phyloP scores from a whole-genome alignment of 2,329 filamentous ascomycete genomes.

The Apiospora arundinis region DNA sequence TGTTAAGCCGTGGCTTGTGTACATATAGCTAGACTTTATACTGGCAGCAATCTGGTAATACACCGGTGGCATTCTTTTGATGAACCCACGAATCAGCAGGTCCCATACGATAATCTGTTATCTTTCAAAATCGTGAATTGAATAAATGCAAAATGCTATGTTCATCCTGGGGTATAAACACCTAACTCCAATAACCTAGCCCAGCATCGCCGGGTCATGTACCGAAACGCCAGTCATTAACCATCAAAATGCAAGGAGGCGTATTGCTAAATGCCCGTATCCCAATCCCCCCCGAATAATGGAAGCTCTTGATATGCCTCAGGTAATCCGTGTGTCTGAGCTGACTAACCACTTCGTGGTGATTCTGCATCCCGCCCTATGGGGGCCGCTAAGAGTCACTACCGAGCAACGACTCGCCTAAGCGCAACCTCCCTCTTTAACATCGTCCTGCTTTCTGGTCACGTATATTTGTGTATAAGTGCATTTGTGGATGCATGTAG shows the following conservation, averaged over 20 bases:
- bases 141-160: background rate
- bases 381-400: background rate
- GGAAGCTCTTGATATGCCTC: background rate
- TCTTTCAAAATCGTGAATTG: background rate
- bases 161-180: conserved; percentile 17
- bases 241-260: conserved; percentile 1
- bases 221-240: conserved; percentile 13
- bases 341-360: background rate
- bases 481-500: background rate
- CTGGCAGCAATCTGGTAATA: conserved; percentile 12
- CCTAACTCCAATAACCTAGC: background rate
- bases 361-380: background rate
- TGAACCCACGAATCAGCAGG: background rate
- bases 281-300: background rate
- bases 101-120: background rate
- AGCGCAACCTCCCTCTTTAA: background rate
- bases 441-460: background rate
- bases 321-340: background rate
- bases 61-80: background rate
- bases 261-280: background rate
- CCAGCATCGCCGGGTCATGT: background rate
- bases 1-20: background rate
- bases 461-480: no score
- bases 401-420: background rate
- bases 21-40: conserved; percentile 16